phyloP scores from a whole-genome alignment of 345 rosid genomes.

The Eucalyptus sp. region DNA sequence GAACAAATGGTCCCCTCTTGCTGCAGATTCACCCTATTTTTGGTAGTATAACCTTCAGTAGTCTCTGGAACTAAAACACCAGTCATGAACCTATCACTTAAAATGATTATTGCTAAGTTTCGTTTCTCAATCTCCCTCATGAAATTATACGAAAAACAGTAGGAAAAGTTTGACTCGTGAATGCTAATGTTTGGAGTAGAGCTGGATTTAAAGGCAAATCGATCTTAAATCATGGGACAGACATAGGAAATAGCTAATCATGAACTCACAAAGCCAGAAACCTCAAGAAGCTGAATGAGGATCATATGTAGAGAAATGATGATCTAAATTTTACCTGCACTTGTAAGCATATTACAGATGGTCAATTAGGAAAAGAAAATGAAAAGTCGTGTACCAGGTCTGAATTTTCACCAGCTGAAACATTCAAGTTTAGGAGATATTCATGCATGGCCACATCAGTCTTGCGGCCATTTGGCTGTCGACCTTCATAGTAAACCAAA shows the following conservation, averaged over 20 bases:
- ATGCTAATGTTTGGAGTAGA: background rate
- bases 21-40: background rate
- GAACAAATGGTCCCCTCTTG: background rate
- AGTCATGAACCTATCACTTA: background rate
- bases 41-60: background rate
- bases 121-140: background rate
- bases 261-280: background rate
- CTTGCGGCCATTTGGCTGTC: background rate
- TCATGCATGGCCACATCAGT: background rate
- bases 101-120: background rate
- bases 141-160: background rate
- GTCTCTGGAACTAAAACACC: background rate
- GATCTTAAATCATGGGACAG: background rate
- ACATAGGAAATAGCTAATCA: background rate
- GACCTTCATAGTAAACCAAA: background rate
- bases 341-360: background rate
- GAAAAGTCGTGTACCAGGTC: background rate
- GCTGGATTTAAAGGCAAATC: background rate
- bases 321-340: background rate
- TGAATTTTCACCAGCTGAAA: background rate
- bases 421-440: background rate
- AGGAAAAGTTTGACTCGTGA: background rate
- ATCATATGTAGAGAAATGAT: background rate
- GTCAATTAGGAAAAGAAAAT: background rate
- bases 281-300: background rate